These are phyloP conservation scores for Exophiala phaeomuriformis DNA, from an alignment of 2,329 filamentous ascomycete species.

Conservation along the genomic window DNA sequence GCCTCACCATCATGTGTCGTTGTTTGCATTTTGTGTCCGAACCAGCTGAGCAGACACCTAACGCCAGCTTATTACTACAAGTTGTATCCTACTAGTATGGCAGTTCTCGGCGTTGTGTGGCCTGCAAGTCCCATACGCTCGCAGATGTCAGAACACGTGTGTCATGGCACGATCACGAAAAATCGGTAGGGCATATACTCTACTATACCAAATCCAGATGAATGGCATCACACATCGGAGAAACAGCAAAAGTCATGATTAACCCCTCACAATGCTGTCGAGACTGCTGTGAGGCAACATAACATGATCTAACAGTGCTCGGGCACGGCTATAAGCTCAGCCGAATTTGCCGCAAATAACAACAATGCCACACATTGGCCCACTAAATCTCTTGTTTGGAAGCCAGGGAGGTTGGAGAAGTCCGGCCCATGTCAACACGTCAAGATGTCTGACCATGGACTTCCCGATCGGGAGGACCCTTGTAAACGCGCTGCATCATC, in stretches of 20 bases:
- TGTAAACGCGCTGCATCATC: not conserved
- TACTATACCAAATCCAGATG: not conserved
- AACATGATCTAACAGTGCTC: not conserved
- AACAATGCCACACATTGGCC: not conserved
- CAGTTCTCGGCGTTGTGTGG: not conserved
- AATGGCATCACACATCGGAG: not conserved
- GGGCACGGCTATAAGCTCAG: not conserved
- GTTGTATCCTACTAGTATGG: not conserved
- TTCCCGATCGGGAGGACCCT: not conserved
- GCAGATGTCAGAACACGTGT: slow-evolving; percentile 1
- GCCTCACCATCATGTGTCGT: not conserved
- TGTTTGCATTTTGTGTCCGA: not conserved
- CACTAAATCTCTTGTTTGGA: not conserved
- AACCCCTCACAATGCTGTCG: not conserved
- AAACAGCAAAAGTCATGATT: not conserved
- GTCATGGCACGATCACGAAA: not conserved
- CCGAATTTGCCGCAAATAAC: not conserved
- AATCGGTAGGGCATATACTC: not conserved
- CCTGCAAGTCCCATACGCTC: slow-evolving; percentile 3
- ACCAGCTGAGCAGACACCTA: not conserved
- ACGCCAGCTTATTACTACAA: not conserved
- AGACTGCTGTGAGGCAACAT: not conserved
- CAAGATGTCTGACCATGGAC: slow-evolving; percentile 3
- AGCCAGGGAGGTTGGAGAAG: not conserved
- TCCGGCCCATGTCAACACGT: not conserved